Evolutionary conservation across 2,329 filamentous ascomycete genomes (phyloP).

Genomic region (Ophiostoma sp.): DNA sequence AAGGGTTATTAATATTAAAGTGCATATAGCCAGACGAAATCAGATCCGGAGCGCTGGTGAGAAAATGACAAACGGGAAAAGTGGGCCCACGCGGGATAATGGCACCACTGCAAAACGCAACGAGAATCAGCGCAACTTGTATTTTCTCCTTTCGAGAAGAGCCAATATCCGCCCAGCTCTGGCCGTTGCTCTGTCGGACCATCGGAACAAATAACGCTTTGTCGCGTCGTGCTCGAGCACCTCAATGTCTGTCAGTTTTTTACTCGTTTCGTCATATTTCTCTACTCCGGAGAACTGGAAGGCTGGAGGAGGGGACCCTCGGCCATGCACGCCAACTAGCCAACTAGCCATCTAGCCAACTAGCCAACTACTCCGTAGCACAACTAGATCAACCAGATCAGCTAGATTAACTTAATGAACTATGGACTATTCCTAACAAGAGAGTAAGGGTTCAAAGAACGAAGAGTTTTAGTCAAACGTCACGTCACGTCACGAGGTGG

Average conservation of each 20-base stretch:
- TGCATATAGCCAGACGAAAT: too few relatives aligned
- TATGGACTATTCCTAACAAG: background rate
- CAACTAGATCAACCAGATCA: background rate
- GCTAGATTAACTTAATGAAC: background rate
- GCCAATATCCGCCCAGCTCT: background rate
- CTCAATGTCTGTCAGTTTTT: background rate
- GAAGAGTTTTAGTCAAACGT: background rate
- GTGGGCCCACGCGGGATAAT: constrained; percentile 5
- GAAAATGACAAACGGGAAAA: background rate
- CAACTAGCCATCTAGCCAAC: too few relatives aligned
- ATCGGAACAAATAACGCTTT: background rate
- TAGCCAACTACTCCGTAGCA: background rate
- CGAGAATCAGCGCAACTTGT: background rate
- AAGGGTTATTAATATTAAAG: background rate
- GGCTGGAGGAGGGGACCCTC: background rate
- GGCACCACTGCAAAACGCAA: constrained; percentile 1
- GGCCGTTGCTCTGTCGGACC: background rate
- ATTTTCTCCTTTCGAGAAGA: background rate
- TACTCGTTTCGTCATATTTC: constrained; percentile 1
- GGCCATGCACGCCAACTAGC: too few relatives aligned
- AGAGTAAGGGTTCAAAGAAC: background rate
- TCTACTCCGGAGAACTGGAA: background rate
- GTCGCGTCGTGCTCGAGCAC: background rate
- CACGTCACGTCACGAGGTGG: background rate
- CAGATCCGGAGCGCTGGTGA: too few relatives aligned